phyloP scores from a whole-genome alignment of 1,284 basidiomycete genomes.

The Cutaneotrichosporon sp. region DNA sequence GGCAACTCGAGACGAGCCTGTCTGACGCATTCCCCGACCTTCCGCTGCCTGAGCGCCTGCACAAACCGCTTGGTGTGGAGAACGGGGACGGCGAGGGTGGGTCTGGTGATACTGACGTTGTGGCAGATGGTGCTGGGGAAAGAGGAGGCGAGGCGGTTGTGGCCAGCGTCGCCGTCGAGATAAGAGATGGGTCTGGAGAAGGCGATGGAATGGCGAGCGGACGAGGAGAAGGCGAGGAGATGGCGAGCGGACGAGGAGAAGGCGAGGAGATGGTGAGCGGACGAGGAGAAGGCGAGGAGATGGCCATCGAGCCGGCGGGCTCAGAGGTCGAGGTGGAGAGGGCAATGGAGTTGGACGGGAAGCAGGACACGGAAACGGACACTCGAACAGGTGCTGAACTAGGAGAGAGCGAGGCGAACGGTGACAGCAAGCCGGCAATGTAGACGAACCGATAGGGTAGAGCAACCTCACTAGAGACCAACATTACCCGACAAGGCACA shows the following conservation, averaged over 20 bases:
- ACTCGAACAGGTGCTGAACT: conserved; percentile 6
- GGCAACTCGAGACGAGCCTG: conserved; percentile 39
- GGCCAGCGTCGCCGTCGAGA: no score
- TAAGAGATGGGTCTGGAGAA: neutral
- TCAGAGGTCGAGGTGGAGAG: neutral
- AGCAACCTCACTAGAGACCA: neutral
- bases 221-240: no score
- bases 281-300: neutral
- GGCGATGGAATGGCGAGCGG: neutral
- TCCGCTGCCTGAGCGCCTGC: conserved; percentile 39
- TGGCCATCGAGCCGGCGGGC: neutral
- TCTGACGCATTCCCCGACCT: conserved; percentile 39
- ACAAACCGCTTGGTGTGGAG: conserved; percentile 27
- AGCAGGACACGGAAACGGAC: neutral
- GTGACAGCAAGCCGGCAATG: neutral
- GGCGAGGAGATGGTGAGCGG: neutral
- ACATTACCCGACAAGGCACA: neutral
- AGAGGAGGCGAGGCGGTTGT: neutral
- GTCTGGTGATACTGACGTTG: neutral
- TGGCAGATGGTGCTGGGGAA: neutral
- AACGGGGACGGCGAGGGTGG: conserved; percentile 7
- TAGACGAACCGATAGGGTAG: neutral
- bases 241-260: neutral
- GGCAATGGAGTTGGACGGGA: neutral
- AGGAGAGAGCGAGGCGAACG: conserved; percentile 3